Percentiles rank a stretch among this genome's conserved stretches.
Conservation (phyloP, 2,329 filamentous ascomycete species). For the Fusarium secorum region DNA sequence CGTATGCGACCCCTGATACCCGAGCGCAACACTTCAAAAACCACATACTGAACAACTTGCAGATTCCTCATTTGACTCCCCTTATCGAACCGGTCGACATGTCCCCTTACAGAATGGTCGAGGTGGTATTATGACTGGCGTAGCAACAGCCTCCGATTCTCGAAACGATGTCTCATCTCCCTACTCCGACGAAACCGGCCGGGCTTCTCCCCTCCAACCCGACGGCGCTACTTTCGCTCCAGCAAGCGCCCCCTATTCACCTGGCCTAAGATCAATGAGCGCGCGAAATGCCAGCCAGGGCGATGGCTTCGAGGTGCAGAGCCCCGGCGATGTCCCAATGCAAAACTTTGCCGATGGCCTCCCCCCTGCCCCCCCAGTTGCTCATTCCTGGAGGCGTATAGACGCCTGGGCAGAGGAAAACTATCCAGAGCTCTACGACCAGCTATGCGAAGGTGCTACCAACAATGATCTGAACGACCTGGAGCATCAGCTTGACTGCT, state of each 20-base stretch:
- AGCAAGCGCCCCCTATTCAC: constrained; percentile 82
- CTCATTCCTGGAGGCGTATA: constrained; percentile 93
- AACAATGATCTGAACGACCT: constrained; percentile 96
- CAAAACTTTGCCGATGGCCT: constrained; percentile 93
- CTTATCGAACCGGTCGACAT: constrained; percentile 89
- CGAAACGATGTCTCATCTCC: constrained; percentile 81
- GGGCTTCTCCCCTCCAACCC: constrained; percentile 56
- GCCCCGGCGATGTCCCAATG: constrained; percentile 89
- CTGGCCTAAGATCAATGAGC: constrained; percentile 82
- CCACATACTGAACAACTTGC: constrained; percentile 28
- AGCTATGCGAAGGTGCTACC: constrained; percentile 90
- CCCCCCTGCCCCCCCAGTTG: constrained; percentile 85
- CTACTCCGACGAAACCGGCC: constrained; percentile 76
- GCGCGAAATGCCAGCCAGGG: constrained; percentile 70
- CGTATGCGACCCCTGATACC: constrained; percentile 55
- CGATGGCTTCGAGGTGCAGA: constrained; percentile 74
- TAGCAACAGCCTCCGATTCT: constrained; percentile 90
- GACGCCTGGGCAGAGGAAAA: constrained; percentile 94
- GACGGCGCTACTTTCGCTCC: constrained; percentile 51
- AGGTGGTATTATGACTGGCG: constrained; percentile 82
- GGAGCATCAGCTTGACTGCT: constrained; percentile 94
- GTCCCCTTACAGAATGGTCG: constrained; percentile 86
- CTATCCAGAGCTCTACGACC: constrained; percentile 93
- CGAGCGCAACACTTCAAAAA: not conserved
- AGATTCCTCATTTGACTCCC: constrained; percentile 95